Base-by-base conservation (phyloP, 2,329 filamentous ascomycete genomes). In the Alternaria novae-zelandiae region DNA sequence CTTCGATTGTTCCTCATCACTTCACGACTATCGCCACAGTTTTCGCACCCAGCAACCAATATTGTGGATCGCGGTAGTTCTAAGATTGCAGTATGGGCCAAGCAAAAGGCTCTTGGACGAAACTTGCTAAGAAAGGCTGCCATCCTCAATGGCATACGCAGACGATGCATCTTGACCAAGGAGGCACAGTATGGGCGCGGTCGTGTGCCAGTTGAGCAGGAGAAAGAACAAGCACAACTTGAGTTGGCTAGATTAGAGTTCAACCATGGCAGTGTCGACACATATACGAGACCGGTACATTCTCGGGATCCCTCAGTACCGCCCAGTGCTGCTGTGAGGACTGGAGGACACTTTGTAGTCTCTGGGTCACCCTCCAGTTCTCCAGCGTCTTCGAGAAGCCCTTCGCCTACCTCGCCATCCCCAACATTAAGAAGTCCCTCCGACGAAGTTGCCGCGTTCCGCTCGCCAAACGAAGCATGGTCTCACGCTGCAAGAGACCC, bases 21-120 rank as follows among this genome's bases (percentile, higher is more conserved):
- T 2, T 92, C 89, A 20, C 86, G 89, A 8, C 86, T 93, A 1
- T 92, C 90, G 10, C 86, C 84, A 51, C 90, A 90, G 2, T 93
- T 88, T 77, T 91, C 90, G 0, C 83, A 87, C 26, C 90, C 90
- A 0, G 88, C 90, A 4, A 89, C 89, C 46, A 89, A 92, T 71
- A 91, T 92, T 60, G 83, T 90, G 56, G 87, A 89, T 75, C 86
- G 89, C 25, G 88, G 88, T 59, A 83, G 82, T 12, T 82, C 81
- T 47, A 83, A 82, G 67, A 81, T 83, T 59, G 77, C 82, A 2
- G 73, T 84, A 11, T 83, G 82, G 81, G 79, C 79, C n/a, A 83
- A 80, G 57, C 83, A 85, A 43, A 83, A 81, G 57, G 80, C 82
- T 1, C 79, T 85, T 17, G 81, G 84, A 28, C 74, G 78, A 12